Percentiles rank a stretch among this genome's conserved stretches.
Conservation (phyloP, 2,329 filamentous ascomycete species). For the Exophiala sp. region DNA sequence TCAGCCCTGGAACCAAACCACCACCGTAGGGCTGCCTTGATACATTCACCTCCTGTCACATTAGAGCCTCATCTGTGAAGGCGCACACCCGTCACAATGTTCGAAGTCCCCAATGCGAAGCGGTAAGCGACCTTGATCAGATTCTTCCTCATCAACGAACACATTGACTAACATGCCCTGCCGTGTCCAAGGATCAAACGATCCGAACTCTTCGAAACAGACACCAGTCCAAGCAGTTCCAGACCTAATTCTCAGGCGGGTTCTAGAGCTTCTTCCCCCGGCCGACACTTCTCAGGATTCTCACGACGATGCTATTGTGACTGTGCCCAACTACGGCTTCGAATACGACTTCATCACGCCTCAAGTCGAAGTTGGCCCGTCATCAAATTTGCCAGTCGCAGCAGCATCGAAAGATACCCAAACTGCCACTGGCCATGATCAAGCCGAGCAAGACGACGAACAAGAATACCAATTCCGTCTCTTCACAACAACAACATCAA, state of each 20-base stretch:
- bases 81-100: constrained; percentile 16
- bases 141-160: not conserved
- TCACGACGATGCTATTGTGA: not conserved
- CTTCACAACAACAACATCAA: constrained; percentile 9
- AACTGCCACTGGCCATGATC: not conserved
- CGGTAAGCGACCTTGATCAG: constrained; percentile 9
- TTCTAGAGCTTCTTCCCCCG: constrained; percentile 1
- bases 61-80: not conserved
- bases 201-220: constrained; percentile 13
- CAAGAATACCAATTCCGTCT: constrained; percentile 25
- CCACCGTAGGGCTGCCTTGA: not conserved
- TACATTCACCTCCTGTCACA: not conserved
- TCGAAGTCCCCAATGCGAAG: constrained; percentile 19
- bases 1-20: not conserved
- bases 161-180: too few relatives aligned
- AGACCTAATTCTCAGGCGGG: constrained; percentile 4
- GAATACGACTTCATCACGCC: constrained; percentile 25
- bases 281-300: not conserved
- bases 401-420: too few relatives aligned
- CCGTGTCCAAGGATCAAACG: constrained; percentile 14
- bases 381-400: not conserved
- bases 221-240: constrained; percentile 2
- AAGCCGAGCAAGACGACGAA: constrained; percentile 5
- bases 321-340: constrained; percentile 21
- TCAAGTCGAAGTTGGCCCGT: not conserved